Evolutionary conservation across 306 rosid genomes (phyloP), one percentile per base, ranked within the genome.

Genomic region (Vigna trinervia): DNA sequence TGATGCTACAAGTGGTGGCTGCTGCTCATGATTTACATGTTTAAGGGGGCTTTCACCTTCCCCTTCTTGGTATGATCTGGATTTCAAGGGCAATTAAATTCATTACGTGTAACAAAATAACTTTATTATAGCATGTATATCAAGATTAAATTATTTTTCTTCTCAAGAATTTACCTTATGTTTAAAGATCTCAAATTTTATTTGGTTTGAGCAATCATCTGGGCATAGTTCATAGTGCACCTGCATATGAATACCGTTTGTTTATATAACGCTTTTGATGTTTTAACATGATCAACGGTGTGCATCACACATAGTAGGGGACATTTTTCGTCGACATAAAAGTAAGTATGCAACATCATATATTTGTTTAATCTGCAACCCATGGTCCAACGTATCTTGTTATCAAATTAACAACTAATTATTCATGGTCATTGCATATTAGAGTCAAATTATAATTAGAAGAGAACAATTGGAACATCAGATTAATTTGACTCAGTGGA

Each of bases 11-110:
- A 60, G 53, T 45, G 74, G 92, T 58, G 63, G 94, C 15, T 91
- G 94, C 88, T 91, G 94, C 85, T 87, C 78, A 20, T 89, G 86
- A 88, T 80, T 76, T 58, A 47, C 19, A 51, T 78, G 15, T 61
- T 46, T 36, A 43, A 41, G 22, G 32, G 56, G 56, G 52, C 43
- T 73, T 38, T 66, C 26, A 73, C 74, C 39, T 66, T 58, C 23
- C 23, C 34, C 66, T 34, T 51, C 50, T 66, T 30, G 0, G 51
- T n/a, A 51, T 51, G 57, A 67, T 48, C 36, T 38, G 38, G 46
- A 45, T 36, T 62, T 52, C 67, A 39, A 46, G 69, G 58, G 71
- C 34, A 48, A 59, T 26, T 39, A 12, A 63, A 71, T 80, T 65
- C 70, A 17, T 73, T 19, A 46, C 43, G 58, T 72, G 73, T 62